phyloP scores from a whole-genome alignment of 768 basidiomycete species.

The Sarcomyxa edulis region DNA sequence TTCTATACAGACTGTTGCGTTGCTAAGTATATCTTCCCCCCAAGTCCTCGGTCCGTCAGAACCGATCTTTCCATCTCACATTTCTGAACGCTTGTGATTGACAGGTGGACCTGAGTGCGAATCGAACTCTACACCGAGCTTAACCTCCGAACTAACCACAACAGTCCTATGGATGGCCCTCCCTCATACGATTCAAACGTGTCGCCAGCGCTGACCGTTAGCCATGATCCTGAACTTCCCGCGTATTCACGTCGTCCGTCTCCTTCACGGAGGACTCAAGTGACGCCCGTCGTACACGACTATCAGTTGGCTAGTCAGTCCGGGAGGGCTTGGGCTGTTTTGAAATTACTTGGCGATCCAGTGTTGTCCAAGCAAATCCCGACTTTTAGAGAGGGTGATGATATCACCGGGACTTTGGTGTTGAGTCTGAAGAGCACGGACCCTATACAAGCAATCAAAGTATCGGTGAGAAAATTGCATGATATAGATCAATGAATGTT shows the following conservation, averaged over 20 bases:
- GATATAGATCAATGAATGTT: background rate
- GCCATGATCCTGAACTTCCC: constrained; percentile 13
- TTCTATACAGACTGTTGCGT: no score
- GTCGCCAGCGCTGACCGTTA: constrained; percentile 1
- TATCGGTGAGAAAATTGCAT: constrained; percentile 35
- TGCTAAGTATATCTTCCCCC: no score
- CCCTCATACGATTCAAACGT: no score
- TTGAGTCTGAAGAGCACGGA: constrained; percentile 31
- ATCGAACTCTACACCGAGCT: no score
- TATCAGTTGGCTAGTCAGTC: constrained; percentile 24
- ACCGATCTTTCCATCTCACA: no score
- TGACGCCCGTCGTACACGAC: constrained; percentile 10
- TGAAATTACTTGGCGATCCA: constrained; percentile 39
- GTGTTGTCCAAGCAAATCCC: constrained; percentile 27
- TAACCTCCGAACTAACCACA: no score
- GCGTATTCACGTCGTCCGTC: constrained; percentile 12
- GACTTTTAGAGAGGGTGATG: constrained; percentile 26
- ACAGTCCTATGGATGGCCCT: no score
- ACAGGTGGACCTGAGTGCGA: no score
- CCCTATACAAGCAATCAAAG: constrained; percentile 37
- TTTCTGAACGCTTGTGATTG: no score
- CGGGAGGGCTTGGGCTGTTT: constrained; percentile 36
- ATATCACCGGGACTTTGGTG: constrained; percentile 26
- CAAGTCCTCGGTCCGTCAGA: no score
- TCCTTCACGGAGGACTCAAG: constrained; percentile 1